Percentiles rank a stretch among this genome's conserved stretches.
phyloP scores from a whole-genome alignment of 805 yeast genomes.

The Kazachstania bromeliacearum region DNA sequence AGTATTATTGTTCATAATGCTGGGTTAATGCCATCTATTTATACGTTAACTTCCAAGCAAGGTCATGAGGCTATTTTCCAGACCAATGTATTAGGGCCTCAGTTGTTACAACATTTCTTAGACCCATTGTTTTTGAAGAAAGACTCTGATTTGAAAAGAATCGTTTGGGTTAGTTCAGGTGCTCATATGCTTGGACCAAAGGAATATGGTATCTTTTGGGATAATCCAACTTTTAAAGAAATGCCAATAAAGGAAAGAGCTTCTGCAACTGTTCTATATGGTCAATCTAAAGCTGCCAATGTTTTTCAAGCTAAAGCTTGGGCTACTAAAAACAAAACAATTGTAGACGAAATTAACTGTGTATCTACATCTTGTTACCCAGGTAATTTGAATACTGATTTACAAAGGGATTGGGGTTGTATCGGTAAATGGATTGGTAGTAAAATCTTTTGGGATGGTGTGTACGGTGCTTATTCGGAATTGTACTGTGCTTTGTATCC shows the following conservation, averaged over 20 bases:
- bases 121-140: slow-evolving; percentile 31
- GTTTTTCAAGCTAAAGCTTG: slow-evolving; percentile 31
- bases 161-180: slow-evolving; percentile 34
- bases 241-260: slow-evolving; percentile 16
- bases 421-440: slow-evolving; percentile 9
- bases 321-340: slow-evolving; percentile 22
- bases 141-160: slow-evolving; percentile 25
- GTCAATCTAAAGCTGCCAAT: slow-evolving; percentile 34
- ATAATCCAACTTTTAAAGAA: slow-evolving; percentile 21
- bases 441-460: slow-evolving; percentile 15
- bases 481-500: slow-evolving; percentile 32
- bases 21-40: slow-evolving; percentile 28
- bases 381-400: slow-evolving; percentile 28
- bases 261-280: slow-evolving; percentile 20
- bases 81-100: slow-evolving; percentile 32
- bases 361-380: slow-evolving; percentile 31
- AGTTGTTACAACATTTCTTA: slow-evolving; percentile 30
- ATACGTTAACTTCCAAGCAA: slow-evolving; percentile 23
- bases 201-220: slow-evolving; percentile 28
- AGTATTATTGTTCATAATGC: slow-evolving; percentile 32
- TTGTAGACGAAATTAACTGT: slow-evolving; percentile 22
- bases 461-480: slow-evolving; percentile 33
- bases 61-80: slow-evolving; percentile 33
- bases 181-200: slow-evolving; percentile 26
- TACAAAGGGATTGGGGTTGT: slow-evolving; percentile 22